These are phyloP conservation scores for Eudorina sp. DNA, from an alignment of 139 green algal species.

Conservation along the genomic window DNA sequence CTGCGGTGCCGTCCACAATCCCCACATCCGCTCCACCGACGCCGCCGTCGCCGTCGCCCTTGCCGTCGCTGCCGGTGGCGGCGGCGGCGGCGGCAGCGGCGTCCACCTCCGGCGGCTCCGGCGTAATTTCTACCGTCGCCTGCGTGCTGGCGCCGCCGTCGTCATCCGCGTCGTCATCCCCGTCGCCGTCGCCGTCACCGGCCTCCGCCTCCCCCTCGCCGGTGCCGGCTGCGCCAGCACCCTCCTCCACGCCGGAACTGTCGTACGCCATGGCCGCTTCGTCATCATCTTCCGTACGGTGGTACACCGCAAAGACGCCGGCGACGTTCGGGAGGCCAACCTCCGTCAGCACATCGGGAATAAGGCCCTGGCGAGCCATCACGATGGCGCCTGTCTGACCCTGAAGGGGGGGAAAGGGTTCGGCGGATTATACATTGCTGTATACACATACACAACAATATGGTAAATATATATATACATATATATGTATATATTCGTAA, in stretches of 20 bases:
- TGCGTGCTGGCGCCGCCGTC: not conserved
- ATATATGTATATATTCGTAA: too few relatives aligned
- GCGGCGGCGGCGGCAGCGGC: not conserved
- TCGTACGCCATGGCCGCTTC: not conserved
- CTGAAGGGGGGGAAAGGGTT: conserved; percentile 38
- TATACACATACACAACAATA: too few relatives aligned
- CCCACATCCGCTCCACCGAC: not conserved
- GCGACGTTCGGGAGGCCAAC: conserved; percentile 72
- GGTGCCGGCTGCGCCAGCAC: not conserved
- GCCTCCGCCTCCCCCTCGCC: not conserved
- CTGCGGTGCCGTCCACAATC: not conserved
- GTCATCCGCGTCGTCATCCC: not conserved
- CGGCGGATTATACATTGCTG: too few relatives aligned
- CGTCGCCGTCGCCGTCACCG: not conserved
- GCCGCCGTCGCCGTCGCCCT: not conserved
- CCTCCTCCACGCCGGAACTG: too few relatives aligned
- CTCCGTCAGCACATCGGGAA: conserved; percentile 83
- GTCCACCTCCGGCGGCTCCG: conserved; percentile 14
- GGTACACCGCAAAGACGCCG: conserved; percentile 85
- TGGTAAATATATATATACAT: too few relatives aligned
- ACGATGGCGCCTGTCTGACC: conserved; percentile 82
- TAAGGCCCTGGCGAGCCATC: conserved; percentile 77
- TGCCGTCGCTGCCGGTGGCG: not conserved
- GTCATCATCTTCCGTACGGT: conserved; percentile 52
- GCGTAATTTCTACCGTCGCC: conserved; percentile 5